Evolutionary conservation across 2,329 filamentous ascomycete genomes (phyloP).

Genomic region (Cadophora sp.): DNA sequence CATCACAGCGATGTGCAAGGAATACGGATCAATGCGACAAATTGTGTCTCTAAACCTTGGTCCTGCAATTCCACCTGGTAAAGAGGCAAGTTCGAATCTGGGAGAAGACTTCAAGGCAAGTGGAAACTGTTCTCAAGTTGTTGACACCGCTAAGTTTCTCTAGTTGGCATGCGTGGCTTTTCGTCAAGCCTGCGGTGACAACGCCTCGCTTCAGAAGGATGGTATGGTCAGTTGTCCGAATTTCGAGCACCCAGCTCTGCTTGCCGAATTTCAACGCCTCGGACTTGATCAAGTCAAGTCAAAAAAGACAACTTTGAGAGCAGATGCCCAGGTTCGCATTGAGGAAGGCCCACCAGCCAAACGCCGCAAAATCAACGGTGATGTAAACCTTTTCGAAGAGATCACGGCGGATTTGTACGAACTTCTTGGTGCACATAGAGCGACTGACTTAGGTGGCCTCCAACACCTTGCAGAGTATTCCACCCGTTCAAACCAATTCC

Average conservation of each 20-base stretch:
- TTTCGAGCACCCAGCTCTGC: constrained; percentile 39
- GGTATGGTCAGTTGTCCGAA: constrained; percentile 3
- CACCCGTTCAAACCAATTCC: background rate
- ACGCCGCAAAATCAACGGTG: constrained; percentile 45
- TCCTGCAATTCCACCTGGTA: constrained; percentile 33
- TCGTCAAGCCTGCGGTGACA: constrained; percentile 32
- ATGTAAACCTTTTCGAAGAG: constrained; percentile 40
- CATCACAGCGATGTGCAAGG: constrained; percentile 36
- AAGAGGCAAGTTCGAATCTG: constrained; percentile 17
- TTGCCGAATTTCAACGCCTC: constrained; percentile 37
- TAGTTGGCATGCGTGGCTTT: constrained; percentile 36
- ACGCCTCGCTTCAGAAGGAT: constrained; percentile 1
- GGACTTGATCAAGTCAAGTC: constrained; percentile 26
- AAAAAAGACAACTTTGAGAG: background rate
- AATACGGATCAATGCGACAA: constrained; percentile 37
- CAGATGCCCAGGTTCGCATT: too few species aligned
- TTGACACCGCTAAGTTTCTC: constrained; percentile 22
- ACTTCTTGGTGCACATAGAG: constrained; percentile 47
- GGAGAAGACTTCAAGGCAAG: constrained; percentile 42
- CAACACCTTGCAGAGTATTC: constrained; percentile 57
- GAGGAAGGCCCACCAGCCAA: constrained; percentile 38
- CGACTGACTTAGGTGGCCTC: constrained; percentile 49
- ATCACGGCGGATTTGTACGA: constrained; percentile 46
- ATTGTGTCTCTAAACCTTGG: constrained; percentile 36
- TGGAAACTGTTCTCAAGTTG: background rate